Base-by-base conservation (phyloP, 371 early-diverging fungal genomes). In the Nematocida major region DNA sequence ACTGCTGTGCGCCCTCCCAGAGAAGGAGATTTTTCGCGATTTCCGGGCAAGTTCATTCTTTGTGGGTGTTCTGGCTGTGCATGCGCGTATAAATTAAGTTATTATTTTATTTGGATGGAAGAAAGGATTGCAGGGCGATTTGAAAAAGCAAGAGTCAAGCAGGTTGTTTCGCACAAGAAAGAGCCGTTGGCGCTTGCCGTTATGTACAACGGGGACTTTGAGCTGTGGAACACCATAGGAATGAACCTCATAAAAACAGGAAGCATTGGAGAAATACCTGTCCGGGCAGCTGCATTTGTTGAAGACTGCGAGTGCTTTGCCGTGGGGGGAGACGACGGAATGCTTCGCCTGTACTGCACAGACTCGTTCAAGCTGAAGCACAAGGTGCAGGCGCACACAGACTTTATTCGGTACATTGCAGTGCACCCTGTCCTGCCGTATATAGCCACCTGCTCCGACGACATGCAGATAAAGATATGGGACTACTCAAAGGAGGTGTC, bases 351-450 rank as follows among this genome's bases (percentile, higher is more conserved):
- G 81, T 82, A 38, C 42, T 79, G 78, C 53, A 43, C 51, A 66
- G 76, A 66, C 76, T 78, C 69, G 45, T 81, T 53, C 51, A 62
- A 67, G 68, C 30, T 70, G 24, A 50, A 81, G 36, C 32, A 70
- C 38, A 40, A 38, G 20, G 67, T 84, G 26, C 38, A 73, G 32
- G 84, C 81, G 11, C 84, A 84, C 51, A 67, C 49, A 30, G 84
- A 84, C 67, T 84, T 82, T 66, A 80, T 84, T 36, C 50, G 84
- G 61, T 66, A 69, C 28, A 70, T 84, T 45, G 79, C 70, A 4
- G 79, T 78, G 2, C 67, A 82, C 43, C 80, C 68, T 13, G 38
- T 34, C 11, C 59, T 79, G 3, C 43, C 66, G 30, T 54, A 67
- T 40, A 66, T 84, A 67, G 51, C 82, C 34, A 79, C 81, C 38